Evolutionary conservation across 208 protist species (phyloP), one percentile per base, ranked within the genome.

Genomic region (Acanthamoeba healyi): DNA sequence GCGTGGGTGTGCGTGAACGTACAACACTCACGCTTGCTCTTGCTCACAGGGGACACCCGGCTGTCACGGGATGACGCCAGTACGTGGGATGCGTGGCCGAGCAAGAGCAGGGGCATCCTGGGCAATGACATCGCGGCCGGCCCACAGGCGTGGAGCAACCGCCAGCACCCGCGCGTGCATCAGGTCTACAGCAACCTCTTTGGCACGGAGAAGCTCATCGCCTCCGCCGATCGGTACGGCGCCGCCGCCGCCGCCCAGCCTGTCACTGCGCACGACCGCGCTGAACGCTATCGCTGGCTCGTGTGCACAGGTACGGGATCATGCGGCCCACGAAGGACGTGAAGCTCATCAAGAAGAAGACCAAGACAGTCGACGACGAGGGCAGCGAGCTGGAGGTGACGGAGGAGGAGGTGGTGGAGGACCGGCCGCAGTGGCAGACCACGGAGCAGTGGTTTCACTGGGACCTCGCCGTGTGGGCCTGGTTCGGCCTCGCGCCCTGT

Each of bases 281-380:
- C 26, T 58, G 51, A 26, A n/a, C n/a, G n/a, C n/a, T n/a, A n/a
- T n/a, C n/a, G n/a, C n/a, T n/a, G n/a, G n/a, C n/a, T 58, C 2
- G 15, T 58, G 49, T n/a, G n/a, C n/a, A n/a, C 77, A 86, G 77
- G 10, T 91, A 91, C 38, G 86, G 86, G 3, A 74, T 92, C n/a
- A 92, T 92, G 86, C 54, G 86, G 61, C 86, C 86, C 24, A 92
- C 86, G 5, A 92, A 92, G 40, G 24, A 74, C 34, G 74, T 92
- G 36, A 34, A n/a, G 19, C 9, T 92, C 14, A 19, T 51, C n/a
- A n/a, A n/a, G 19, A 92, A 29, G 44, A 54, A 19, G 61, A 24
- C 5, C 3, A 44, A 81, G 42, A 34, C 12, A 2, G 42, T 38
- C 24, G 24, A 89, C 5, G 40, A 12, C 5, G 81, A 89, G 38